Percentiles rank a stretch among this genome's conserved stretches.
These are phyloP conservation scores for apple (Malus domestica) DNA, from an alignment of 306 rosid genomes.

Conservation along the genomic window DNA sequence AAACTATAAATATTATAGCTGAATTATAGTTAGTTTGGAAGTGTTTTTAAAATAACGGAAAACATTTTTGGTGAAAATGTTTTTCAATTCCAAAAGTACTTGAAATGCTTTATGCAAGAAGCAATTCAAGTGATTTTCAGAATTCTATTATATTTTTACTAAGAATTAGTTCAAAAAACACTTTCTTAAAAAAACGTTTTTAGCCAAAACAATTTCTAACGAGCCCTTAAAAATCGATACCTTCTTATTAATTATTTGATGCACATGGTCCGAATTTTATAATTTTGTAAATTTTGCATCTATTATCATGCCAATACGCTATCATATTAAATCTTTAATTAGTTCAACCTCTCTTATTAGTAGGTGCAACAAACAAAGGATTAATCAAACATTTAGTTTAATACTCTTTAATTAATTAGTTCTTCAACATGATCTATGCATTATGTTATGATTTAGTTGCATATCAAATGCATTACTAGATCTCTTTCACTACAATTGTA, in stretches of 20 bases:
- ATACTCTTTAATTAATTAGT: not conserved
- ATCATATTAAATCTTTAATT: not conserved
- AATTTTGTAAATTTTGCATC: not conserved
- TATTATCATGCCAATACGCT: not conserved
- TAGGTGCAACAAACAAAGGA: not conserved
- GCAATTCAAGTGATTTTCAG: too few species aligned
- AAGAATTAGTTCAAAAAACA: accelerated
- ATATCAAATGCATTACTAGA: not conserved
- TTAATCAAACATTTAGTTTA: not conserved
- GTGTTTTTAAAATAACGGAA: too few species aligned
- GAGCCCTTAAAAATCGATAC: too few species aligned
- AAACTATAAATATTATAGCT: too few species aligned
- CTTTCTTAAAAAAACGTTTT: too few species aligned
- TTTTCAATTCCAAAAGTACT: too few species aligned
- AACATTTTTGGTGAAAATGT: too few species aligned
- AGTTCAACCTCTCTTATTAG: not conserved
- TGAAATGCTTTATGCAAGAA: too few species aligned
- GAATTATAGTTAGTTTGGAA: too few species aligned
- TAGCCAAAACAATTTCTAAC: too few species aligned
- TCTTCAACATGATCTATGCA: not conserved
- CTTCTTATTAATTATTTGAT: not conserved
- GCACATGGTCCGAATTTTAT: not conserved
- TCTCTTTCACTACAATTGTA: not conserved
- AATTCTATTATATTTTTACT: too few species aligned
- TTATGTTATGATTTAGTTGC: not conserved